Percentiles rank a stretch among this genome's conserved stretches.
phyloP scores from a whole-genome alignment of 345 rosid species.

The Capsella bursapastoris region DNA sequence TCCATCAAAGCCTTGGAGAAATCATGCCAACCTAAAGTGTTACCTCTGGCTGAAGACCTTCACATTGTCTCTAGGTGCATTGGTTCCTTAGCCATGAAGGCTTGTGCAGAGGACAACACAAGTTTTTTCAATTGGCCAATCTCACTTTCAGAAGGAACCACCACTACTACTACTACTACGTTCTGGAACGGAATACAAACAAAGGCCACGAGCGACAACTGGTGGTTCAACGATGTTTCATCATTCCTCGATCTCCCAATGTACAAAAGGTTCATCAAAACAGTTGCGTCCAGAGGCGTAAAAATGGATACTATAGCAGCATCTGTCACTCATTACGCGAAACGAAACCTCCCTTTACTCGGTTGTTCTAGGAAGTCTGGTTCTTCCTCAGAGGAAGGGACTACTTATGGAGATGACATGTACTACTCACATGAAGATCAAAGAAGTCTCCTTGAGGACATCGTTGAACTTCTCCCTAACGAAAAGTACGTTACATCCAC shows the following conservation, averaged over 20 bases:
- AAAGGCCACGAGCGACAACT: conserved; percentile 53
- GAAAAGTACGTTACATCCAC: conserved; percentile 61
- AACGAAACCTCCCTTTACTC: conserved; percentile 69
- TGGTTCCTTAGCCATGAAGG: conserved; percentile 76
- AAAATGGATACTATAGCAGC: conserved; percentile 63
- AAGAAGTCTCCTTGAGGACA: conserved; percentile 70
- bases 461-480: conserved; percentile 71
- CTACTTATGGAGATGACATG: conserved; percentile 25
- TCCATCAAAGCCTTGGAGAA: conserved; percentile 72
- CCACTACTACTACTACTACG: conserved; percentile 30
- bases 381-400: conserved; percentile 46
- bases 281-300: conserved; percentile 61
- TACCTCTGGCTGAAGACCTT: conserved; percentile 72
- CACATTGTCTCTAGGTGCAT: conserved; percentile 82
- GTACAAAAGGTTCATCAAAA: conserved; percentile 69
- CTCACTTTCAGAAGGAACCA: conserved; percentile 47
- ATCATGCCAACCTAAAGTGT: conserved; percentile 57
- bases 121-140: conserved; percentile 70
- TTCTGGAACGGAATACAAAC: conserved; percentile 80
- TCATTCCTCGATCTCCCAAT: conserved; percentile 52
- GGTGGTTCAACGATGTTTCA: conserved; percentile 92
- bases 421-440: conserved; percentile 53
- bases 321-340: conserved; percentile 68
- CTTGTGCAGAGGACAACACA: conserved; percentile 66
- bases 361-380: conserved; percentile 55